A percentile compares a stretch with the other conserved stretches of the same genome.
phyloP scores from a whole-genome alignment of 2,329 filamentous ascomycete species.

The Zasmidium citrigriseum region DNA sequence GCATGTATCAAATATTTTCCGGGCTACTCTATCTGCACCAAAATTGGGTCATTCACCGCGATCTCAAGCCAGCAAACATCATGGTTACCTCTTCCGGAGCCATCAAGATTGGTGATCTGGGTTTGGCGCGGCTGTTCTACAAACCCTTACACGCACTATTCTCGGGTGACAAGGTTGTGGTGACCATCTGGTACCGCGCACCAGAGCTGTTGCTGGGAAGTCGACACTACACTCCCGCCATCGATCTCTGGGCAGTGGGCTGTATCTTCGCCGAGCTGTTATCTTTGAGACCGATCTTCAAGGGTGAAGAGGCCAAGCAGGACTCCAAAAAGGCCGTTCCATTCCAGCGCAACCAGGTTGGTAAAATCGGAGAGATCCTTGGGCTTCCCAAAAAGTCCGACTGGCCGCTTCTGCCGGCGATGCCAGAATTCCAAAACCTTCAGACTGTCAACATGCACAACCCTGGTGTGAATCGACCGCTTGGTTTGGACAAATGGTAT shows the following conservation, averaged over 20 bases:
- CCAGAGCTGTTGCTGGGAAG: slow-evolving; percentile 90
- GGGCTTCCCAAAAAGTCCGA: slow-evolving; percentile 84
- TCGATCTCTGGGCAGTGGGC: slow-evolving; percentile 96
- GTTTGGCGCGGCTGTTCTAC: slow-evolving; percentile 87
- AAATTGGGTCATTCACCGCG: slow-evolving; percentile 96
- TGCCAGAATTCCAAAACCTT: slow-evolving; percentile 72
- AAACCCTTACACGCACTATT: slow-evolving; percentile 92
- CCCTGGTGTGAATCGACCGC: slow-evolving; percentile 53
- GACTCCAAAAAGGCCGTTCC: slow-evolving; percentile 97
- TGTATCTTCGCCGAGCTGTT: slow-evolving; percentile 97
- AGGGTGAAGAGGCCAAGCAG: slow-evolving; percentile 98
- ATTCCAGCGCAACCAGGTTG: slow-evolving; percentile 98
- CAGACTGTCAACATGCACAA: slow-evolving; percentile 44
- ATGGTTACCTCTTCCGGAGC: slow-evolving; percentile 91
- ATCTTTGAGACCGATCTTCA: slow-evolving; percentile 90
- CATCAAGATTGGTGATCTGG: slow-evolving; percentile 93
- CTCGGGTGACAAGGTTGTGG: slow-evolving; percentile 94
- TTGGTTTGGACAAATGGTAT: slow-evolving; percentile 69
- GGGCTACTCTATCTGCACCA: slow-evolving; percentile 92
- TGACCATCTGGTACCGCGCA: slow-evolving; percentile 98
- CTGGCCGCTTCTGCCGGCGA: slow-evolving; percentile 80
- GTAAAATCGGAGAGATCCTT: slow-evolving; percentile 96
- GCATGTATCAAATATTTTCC: slow-evolving; percentile 93
- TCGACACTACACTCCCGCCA: slow-evolving; percentile 94
- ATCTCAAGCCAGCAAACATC: slow-evolving; percentile 97